A percentile compares a stretch with the other conserved stretches of the same genome.
phyloP scores from a whole-genome alignment of 2,329 filamentous ascomycete species.

The Fusarium sp. region DNA sequence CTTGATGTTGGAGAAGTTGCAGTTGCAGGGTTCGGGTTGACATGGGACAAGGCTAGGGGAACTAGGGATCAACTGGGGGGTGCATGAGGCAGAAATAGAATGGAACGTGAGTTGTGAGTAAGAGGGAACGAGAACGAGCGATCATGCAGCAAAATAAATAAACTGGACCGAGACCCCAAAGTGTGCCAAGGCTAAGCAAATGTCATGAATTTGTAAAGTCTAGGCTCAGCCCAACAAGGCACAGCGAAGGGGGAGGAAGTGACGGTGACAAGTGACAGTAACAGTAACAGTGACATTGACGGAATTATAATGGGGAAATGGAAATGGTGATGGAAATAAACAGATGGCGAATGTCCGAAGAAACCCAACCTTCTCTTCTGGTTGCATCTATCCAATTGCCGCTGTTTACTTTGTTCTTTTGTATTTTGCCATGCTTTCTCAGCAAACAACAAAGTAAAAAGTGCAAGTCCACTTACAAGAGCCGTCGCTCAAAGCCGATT shows the following conservation, averaged over 20 bases:
- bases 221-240: conserved; percentile 20
- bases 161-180: conserved; percentile 23
- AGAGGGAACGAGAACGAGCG: conserved; percentile 5
- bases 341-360: conserved; percentile 11
- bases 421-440: not conserved
- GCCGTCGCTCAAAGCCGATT: conserved; percentile 11
- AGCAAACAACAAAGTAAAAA: not conserved
- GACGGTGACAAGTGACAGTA: not conserved
- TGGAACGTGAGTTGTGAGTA: conserved; percentile 5
- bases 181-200: conserved; percentile 15
- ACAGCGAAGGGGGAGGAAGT: not conserved
- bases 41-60: conserved; percentile 13
- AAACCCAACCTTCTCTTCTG: conserved; percentile 3
- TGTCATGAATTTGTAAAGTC: conserved; percentile 24
- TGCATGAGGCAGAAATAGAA: conserved; percentile 34
- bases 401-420: not conserved
- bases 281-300: not conserved
- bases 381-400: conserved; percentile 4
- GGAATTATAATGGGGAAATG: not conserved
- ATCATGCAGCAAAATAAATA: conserved; percentile 25
- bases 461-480: conserved; percentile 18
- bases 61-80: conserved; percentile 12
- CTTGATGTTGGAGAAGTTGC: conserved; percentile 24
- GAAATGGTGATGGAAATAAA: conserved; percentile 1
- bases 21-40: conserved; percentile 24